These are phyloP conservation scores for Inonotus obliquus DNA, from an alignment of 1,284 basidiomycete genomes.

Conservation along the genomic window DNA sequence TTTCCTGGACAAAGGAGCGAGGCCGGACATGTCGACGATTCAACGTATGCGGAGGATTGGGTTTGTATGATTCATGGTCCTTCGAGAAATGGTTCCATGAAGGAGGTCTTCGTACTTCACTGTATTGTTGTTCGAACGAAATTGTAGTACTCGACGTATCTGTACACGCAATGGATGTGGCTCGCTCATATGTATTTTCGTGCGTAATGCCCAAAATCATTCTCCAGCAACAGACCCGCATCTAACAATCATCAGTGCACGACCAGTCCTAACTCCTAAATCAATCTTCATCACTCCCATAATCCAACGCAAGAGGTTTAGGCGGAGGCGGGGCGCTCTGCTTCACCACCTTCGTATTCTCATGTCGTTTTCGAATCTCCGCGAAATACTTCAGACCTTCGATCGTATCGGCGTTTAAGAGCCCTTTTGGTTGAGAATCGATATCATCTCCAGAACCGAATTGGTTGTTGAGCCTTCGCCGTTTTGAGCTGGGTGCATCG, in stretches of 20 bases:
- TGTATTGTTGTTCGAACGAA: background rate
- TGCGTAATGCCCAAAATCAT: too few species aligned
- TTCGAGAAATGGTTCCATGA: too few species aligned
- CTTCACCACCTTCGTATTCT: slow-evolving; percentile 28
- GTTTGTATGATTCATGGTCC: background rate
- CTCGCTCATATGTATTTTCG: too few species aligned
- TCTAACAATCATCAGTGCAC: background rate
- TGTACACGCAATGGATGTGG: too few species aligned
- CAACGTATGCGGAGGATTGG: slow-evolving; percentile 34
- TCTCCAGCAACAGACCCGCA: too few species aligned
- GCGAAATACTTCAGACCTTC: slow-evolving; percentile 86
- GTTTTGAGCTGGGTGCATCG: slow-evolving; percentile 24
- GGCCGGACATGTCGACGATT: slow-evolving; percentile 67
- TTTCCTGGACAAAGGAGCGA: slow-evolving; percentile 72
- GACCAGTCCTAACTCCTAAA: background rate
- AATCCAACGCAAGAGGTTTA: slow-evolving; percentile 54
- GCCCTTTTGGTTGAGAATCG: slow-evolving; percentile 35
- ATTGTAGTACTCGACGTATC: background rate
- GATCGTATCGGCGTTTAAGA: slow-evolving; percentile 75
- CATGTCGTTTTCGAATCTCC: slow-evolving; percentile 64
- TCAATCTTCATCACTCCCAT: slow-evolving; percentile 74
- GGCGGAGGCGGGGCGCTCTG: slow-evolving; percentile 29
- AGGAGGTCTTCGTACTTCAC: too few species aligned
- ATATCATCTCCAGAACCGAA: slow-evolving; percentile 14
- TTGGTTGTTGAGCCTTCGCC: slow-evolving; percentile 23